These are phyloP conservation scores for Zymoseptoria crescenta DNA, from an alignment of 2,329 filamentous ascomycete species.

Conservation along the genomic window DNA sequence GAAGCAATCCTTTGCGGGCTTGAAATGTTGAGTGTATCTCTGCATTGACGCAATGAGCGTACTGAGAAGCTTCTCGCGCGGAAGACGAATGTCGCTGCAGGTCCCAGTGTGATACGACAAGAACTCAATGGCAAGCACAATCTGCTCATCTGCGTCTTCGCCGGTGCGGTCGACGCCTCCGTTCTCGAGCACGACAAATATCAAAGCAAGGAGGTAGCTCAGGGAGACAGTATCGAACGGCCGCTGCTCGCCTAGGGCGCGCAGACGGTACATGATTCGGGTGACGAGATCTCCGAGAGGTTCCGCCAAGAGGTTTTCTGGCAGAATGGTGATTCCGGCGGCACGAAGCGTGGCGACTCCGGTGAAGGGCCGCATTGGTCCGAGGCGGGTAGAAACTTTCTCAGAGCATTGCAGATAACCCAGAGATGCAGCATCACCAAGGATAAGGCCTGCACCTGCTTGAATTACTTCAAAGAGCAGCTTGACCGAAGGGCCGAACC, in stretches of 20 bases:
- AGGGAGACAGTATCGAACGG: conserved; percentile 84
- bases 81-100: conserved; percentile 66
- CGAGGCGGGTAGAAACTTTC: conserved; percentile 65
- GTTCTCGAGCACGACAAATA: conserved; percentile 69
- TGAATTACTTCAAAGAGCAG: conserved; percentile 67
- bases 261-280: conserved; percentile 79
- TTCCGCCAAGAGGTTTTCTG: conserved; percentile 66
- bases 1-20: conserved; percentile 86
- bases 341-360: conserved; percentile 80
- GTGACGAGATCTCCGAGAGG: conserved; percentile 75
- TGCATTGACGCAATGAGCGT: conserved; percentile 77
- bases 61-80: conserved; percentile 64
- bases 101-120: conserved; percentile 79
- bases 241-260: conserved; percentile 86
- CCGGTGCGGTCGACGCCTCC: conserved; percentile 64
- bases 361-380: conserved; percentile 69
- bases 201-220: conserved; percentile 75
- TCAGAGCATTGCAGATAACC: conserved; percentile 75
- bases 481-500: conserved; percentile 76
- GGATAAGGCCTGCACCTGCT: conserved; percentile 71
- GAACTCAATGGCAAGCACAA: conserved; percentile 82
- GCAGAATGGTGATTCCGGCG: conserved; percentile 63
- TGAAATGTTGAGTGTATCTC: conserved; percentile 85
- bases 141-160: conserved; percentile 82
- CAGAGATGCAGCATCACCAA: conserved; percentile 68